These are phyloP conservation scores for Silene noctiflora DNA, from an alignment of 179 eudicot species.

Conservation along the genomic window DNA sequence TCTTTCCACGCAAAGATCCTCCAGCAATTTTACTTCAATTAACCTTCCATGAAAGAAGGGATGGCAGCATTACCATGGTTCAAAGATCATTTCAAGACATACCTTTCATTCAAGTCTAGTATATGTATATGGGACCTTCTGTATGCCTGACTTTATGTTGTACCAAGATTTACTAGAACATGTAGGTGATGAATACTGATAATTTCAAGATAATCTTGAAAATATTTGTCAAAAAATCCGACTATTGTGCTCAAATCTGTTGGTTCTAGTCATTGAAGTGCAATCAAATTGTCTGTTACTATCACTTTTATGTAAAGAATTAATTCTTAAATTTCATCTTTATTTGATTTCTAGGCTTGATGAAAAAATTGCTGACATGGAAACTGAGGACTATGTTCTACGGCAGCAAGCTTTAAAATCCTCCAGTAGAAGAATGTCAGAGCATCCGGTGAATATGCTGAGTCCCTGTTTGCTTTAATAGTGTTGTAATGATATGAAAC, in stretches of 20 bases:
- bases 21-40: no score
- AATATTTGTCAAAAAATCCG: neutral
- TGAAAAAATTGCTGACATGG: slow-evolving; percentile 72
- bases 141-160: neutral
- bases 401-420: slow-evolving; percentile 52
- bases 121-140: no score
- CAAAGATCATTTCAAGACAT: neutral
- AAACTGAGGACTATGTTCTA: slow-evolving; percentile 53
- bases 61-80: neutral
- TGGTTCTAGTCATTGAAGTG: no score
- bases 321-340: slow-evolving; percentile 1
- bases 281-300: no score
- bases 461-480: neutral
- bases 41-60: neutral
- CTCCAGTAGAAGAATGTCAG: slow-evolving; percentile 45
- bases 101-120: no score
- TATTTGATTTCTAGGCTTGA: slow-evolving; percentile 55
- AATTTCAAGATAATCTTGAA: neutral
- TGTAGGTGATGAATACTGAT: neutral
- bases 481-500: neutral
- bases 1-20: no score
- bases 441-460: slow-evolving; percentile 33
- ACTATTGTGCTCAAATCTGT: no score
- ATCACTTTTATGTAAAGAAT: neutral
- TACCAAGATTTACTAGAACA: neutral